Conservation (phyloP, 2,329 filamentous ascomycete species). For the Fusarium secorum region DNA sequence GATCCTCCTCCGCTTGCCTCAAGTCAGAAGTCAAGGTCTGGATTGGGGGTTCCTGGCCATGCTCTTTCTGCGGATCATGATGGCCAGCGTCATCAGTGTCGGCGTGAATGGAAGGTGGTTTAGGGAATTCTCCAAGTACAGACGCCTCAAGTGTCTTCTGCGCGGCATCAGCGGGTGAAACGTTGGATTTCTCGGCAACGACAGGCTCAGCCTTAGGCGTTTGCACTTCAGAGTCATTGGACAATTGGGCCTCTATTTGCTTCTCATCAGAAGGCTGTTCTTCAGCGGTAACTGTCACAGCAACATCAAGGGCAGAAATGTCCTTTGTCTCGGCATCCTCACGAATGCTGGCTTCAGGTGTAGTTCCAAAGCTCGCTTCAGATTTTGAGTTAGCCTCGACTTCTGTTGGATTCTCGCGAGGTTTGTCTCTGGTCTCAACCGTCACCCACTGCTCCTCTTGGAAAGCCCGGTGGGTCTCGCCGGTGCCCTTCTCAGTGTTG, state of each 20-base stretch:
- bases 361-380: constrained; percentile 29
- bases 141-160: constrained; percentile 8
- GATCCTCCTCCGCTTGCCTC: background rate
- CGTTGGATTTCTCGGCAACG: background rate
- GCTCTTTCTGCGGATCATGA: constrained; percentile 4
- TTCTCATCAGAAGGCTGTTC: background rate
- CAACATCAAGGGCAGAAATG: background rate
- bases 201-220: constrained; percentile 8
- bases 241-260: background rate
- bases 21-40: background rate
- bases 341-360: constrained; percentile 18
- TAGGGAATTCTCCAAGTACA: constrained; percentile 26
- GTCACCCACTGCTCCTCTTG: constrained; percentile 28
- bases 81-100: background rate
- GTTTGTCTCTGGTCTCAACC: constrained; percentile 11
- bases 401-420: constrained; percentile 4
- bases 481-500: background rate
- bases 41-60: background rate
- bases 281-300: background rate
- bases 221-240: constrained; percentile 16
- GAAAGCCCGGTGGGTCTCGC: background rate
- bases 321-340: constrained; percentile 9
- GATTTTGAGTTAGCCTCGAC: constrained; percentile 30
- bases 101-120: constrained; percentile 24
- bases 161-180: background rate